Evolutionary conservation across 208 protist genomes (phyloP).

Genomic region (Acanthamoeba healyi): DNA sequence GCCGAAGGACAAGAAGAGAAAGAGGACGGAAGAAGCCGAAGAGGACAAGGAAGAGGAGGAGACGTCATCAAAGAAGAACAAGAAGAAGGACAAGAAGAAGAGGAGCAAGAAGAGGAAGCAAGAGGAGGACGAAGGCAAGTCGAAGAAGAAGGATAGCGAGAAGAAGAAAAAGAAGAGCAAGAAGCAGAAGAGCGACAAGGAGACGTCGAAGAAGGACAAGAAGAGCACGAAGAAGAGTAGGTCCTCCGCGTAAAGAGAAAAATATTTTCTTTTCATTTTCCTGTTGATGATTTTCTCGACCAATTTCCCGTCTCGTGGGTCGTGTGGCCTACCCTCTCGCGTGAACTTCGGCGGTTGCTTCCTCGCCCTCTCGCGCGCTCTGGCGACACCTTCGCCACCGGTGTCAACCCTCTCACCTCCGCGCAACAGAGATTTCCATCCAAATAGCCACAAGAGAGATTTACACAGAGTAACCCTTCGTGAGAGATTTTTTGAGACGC

Average conservation of each 20-base stretch:
- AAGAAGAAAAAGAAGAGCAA: background rate
- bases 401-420: slow-evolving; percentile 2
- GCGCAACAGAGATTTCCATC: background rate
- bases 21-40: background rate
- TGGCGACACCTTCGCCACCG: background rate
- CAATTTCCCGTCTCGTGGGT: background rate
- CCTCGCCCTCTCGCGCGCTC: background rate
- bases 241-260: background rate
- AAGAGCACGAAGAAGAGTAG: background rate
- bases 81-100: slow-evolving; percentile 30
- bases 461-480: background rate
- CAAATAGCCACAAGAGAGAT: background rate
- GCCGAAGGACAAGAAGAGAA: background rate
- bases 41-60: background rate
- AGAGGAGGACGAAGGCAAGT: background rate
- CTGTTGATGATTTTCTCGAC: background rate
- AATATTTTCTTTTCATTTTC: background rate
- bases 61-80: background rate
- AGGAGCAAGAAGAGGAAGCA: slow-evolving; percentile 30
- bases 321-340: background rate
- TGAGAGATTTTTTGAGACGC: too few relatives aligned
- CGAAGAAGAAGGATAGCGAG: background rate
- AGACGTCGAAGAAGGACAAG: background rate
- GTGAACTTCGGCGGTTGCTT: background rate
- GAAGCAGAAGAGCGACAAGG: background rate